Base-by-base conservation (phyloP, 2,329 filamentous ascomycete genomes). In the Xylogone sp. region DNA sequence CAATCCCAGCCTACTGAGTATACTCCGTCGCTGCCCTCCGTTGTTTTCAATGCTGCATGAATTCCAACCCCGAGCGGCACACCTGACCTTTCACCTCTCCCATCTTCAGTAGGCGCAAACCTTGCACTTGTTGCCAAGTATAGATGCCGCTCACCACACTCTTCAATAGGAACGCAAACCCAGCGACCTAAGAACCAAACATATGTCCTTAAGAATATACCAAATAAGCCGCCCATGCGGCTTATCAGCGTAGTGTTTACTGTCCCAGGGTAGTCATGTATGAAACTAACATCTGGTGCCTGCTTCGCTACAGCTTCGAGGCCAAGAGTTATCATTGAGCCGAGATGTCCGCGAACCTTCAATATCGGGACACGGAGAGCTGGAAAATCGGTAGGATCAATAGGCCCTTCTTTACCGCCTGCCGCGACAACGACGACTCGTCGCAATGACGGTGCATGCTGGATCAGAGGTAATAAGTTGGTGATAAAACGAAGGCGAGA, bases 381-480 rank as follows among this genome's bases (percentile, higher is more conserved):
- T 16, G 46, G 53, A 29, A 62, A 55, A 48, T 63, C 59, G 7
- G 48, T 50, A 2, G 52, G 12, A 20, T 62, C 52, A 10, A 62
- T n/a, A 1, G 50, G 46, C 0, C 59, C 59, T 55, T 62, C 60
- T 1, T 51, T 20, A 2, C 46, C 42, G 13, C 56, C 59, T 21
- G 50, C 55, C 2, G 77, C 62, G 12, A 83, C 73, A n/a, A 66
- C 75, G 29, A 83, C 71, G 10, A 83, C 77, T 9, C 80, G 76
- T 0, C 75, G 72, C 7, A 81, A 66, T 2, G 62, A 54, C 0
- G 66, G 53, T 0, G 79, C 75, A n/a, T 60, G 60, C 20, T 70
- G 68, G 1, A 86, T 68, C 0, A 76, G 69, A 0, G 82, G 81
- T 10, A 85, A 73, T 0, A 86, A 72, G 47, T 83, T 80, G 48